Evolutionary conservation across 2,329 filamentous ascomycete species (phyloP).

Genomic region (Balansia obtecta): DNA sequence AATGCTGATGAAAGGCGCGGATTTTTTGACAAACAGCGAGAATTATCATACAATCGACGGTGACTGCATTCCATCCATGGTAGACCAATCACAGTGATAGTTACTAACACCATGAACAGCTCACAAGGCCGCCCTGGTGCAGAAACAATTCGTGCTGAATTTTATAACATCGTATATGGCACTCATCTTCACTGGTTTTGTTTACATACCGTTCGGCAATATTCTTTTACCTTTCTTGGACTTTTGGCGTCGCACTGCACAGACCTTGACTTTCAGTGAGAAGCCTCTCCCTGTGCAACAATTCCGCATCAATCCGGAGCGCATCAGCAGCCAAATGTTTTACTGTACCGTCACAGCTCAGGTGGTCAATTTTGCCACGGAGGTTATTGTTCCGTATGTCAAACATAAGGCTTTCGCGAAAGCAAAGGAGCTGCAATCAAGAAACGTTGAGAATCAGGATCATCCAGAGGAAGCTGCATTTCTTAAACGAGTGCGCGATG

Average conservation of each 20-base stretch:
- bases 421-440: slow-evolving; percentile 61
- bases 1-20: slow-evolving; percentile 64
- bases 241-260: slow-evolving; percentile 63
- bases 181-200: slow-evolving; percentile 83
- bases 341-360: slow-evolving; percentile 94
- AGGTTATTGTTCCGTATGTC: slow-evolving; percentile 72
- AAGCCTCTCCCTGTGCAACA: slow-evolving; percentile 51
- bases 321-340: slow-evolving; percentile 83
- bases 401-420: slow-evolving; percentile 70
- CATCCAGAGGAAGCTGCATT: slow-evolving; percentile 68
- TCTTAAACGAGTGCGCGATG: slow-evolving; percentile 65
- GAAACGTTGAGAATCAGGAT: slow-evolving; percentile 48
- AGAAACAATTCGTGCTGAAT: slow-evolving; percentile 91
- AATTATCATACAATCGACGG: slow-evolving; percentile 83
- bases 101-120: slow-evolving; percentile 27
- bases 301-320: slow-evolving; percentile 72
- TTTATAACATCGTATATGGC: slow-evolving; percentile 93
- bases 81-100: not conserved
- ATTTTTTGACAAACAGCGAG: slow-evolving; percentile 66
- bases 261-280: slow-evolving; percentile 62
- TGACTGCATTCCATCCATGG: slow-evolving; percentile 15
- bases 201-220: slow-evolving; percentile 85
- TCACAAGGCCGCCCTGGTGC: slow-evolving; percentile 72
- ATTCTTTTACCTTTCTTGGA: slow-evolving; percentile 77
- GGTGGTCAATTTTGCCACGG: slow-evolving; percentile 73